Conservation (phyloP, 2,329 filamentous ascomycete genomes). For the Nemania serpens region DNA sequence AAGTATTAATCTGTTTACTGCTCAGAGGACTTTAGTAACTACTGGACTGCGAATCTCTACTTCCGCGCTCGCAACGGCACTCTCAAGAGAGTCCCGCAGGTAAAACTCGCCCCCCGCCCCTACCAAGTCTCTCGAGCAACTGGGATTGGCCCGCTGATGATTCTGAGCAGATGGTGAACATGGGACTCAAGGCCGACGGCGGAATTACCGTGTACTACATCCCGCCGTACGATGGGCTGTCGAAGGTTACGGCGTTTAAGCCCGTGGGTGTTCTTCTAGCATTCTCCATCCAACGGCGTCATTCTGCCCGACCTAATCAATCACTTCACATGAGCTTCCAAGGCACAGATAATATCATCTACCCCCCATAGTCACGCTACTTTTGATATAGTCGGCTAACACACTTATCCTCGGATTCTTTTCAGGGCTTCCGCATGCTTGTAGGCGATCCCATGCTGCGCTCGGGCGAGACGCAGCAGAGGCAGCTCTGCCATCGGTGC, state of each 20-base stretch:
- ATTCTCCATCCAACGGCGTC: conserved; percentile 22
- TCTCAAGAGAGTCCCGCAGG: no score
- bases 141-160: no score
- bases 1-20: no score
- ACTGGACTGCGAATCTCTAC: conserved; percentile 38
- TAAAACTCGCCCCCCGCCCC: no score
- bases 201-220: conserved; percentile 44
- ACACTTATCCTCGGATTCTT: conserved; percentile 10
- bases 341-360: no score
- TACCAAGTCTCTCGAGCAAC: no score
- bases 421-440: conserved; percentile 49
- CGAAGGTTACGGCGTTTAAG: conserved; percentile 43
- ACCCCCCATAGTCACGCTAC: background rate
- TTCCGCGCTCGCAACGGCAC: background rate
- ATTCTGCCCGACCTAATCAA: no score
- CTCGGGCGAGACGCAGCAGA: conserved; percentile 32
- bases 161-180: background rate
- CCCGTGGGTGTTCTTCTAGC: conserved; percentile 47
- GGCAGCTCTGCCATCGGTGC: conserved; percentile 36
- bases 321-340: no score
- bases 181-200: no score
- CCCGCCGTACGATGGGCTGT: conserved; percentile 33
- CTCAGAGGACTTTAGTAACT: conserved; percentile 41
- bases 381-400: no score
- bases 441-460: conserved; percentile 42